Evolutionary conservation across 805 yeast species (phyloP).

Genomic region (Yamadazyma takamatsuzukensis): DNA sequence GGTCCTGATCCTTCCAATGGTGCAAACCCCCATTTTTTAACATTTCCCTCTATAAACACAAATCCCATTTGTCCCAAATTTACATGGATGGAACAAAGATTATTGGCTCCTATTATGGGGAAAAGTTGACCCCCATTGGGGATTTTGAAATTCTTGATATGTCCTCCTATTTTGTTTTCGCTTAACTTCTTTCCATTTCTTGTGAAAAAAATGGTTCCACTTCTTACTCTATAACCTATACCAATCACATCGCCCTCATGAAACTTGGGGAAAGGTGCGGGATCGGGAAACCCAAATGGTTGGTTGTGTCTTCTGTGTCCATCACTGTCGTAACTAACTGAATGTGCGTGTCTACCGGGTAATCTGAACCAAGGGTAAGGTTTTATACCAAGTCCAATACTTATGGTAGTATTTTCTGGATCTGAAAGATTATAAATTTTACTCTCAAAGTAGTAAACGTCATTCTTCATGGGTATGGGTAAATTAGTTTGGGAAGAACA

Average conservation of each 20-base stretch:
- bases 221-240: constrained; percentile 76
- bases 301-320: constrained; percentile 80
- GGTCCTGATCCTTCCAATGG: constrained; percentile 82
- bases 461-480: constrained; percentile 79
- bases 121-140: constrained; percentile 47
- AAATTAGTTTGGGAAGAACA: constrained; percentile 74
- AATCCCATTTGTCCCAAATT: constrained; percentile 88
- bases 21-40: constrained; percentile 95
- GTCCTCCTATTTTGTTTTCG: constrained; percentile 81
- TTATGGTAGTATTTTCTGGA: constrained; percentile 51
- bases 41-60: constrained; percentile 89
- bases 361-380: constrained; percentile 93
- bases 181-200: constrained; percentile 87
- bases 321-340: constrained; percentile 82
- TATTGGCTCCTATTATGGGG: constrained; percentile 88
- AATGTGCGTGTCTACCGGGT: constrained; percentile 86
- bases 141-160: constrained; percentile 64
- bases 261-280: constrained; percentile 52
- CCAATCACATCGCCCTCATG: constrained; percentile 91
- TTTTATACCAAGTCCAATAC: constrained; percentile 77
- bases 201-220: constrained; percentile 89
- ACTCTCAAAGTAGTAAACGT: constrained; percentile 84
- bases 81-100: constrained; percentile 78
- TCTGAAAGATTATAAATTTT: constrained; percentile 72
- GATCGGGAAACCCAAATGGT: constrained; percentile 55